phyloP scores from a whole-genome alignment of 139 green algal species.

The Asterochloris erici region DNA sequence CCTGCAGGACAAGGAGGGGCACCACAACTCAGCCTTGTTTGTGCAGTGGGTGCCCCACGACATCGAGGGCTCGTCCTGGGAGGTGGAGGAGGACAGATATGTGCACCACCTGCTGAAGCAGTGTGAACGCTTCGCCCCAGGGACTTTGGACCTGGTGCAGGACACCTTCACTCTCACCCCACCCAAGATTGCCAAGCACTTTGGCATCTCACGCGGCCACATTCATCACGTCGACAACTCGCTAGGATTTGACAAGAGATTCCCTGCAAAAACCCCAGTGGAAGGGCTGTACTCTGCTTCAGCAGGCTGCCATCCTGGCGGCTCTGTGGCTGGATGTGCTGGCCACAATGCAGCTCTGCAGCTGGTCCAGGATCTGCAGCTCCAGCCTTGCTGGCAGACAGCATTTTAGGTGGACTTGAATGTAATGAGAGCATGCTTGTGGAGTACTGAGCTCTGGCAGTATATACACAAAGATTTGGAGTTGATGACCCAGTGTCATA shows the following conservation, averaged over 20 bases:
- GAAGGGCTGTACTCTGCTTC: conserved; percentile 44
- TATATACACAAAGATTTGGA: no score
- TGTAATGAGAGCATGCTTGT: neutral
- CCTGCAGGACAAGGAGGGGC: conserved; percentile 36
- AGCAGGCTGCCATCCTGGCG: conserved; percentile 47
- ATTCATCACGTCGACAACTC: conserved; percentile 65
- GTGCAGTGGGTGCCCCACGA: conserved; percentile 49
- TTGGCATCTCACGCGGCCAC: conserved; percentile 56
- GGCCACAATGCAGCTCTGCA: conserved; percentile 51
- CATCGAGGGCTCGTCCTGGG: conserved; percentile 36
- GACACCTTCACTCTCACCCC: conserved; percentile 53
- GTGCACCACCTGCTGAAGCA: conserved; percentile 40
- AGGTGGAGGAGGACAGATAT: conserved; percentile 40
- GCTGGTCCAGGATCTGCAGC: conserved; percentile 40
- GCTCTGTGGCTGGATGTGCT: conserved; percentile 45
- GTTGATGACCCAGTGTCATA: no score
- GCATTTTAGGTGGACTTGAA: neutral
- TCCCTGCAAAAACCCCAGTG: conserved; percentile 40
- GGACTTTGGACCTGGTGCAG: conserved; percentile 39
- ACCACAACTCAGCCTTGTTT: conserved; percentile 54
- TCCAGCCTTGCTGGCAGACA: conserved; percentile 35
- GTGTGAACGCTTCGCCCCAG: conserved; percentile 45
- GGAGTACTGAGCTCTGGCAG: no score
- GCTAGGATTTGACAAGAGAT: conserved; percentile 46
- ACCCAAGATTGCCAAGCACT: conserved; percentile 48